phyloP scores from a whole-genome alignment of 2,329 filamentous ascomycete species.

The Aureobasidium sp. region DNA sequence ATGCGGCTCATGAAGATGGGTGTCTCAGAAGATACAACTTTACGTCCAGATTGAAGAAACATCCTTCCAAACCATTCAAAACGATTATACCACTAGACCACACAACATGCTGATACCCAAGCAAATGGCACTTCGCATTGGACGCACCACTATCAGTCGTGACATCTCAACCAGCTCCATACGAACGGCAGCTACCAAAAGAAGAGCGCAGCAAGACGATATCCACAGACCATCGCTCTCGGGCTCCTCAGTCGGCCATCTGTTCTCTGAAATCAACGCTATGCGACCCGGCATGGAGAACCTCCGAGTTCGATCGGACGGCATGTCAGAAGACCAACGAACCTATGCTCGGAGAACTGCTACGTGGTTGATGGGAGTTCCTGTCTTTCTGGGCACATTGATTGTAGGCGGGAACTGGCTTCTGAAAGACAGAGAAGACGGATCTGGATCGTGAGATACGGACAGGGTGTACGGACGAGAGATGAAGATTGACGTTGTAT shows the following conservation, averaged over 20 bases:
- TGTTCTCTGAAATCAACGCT: conserved; percentile 22
- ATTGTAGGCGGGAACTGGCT: conserved; percentile 14
- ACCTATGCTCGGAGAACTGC: conserved; percentile 16
- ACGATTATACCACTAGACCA: background rate
- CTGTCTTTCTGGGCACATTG: conserved; percentile 14
- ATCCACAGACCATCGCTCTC: conserved; percentile 21
- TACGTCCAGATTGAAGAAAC: background rate
- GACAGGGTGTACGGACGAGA: background rate
- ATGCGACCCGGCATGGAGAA: conserved; percentile 22
- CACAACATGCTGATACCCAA: background rate
- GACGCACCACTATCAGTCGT: background rate
- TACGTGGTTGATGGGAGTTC: conserved; percentile 17
- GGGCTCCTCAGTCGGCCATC: conserved; percentile 21
- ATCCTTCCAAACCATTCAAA: background rate
- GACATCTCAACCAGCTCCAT: background rate
- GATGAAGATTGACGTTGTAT: background rate
- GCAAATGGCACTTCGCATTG: background rate
- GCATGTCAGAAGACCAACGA: conserved; percentile 21
- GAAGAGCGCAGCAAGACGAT: background rate
- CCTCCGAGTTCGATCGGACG: conserved; percentile 14
- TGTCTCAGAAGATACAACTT: background rate
- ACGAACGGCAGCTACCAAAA: background rate
- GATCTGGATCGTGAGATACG: background rate
- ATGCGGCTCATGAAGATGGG: background rate
- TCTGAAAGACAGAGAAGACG: background rate